Evolutionary conservation across 257 asterid species (phyloP).

Genomic region (Solanum habrochaites): DNA sequence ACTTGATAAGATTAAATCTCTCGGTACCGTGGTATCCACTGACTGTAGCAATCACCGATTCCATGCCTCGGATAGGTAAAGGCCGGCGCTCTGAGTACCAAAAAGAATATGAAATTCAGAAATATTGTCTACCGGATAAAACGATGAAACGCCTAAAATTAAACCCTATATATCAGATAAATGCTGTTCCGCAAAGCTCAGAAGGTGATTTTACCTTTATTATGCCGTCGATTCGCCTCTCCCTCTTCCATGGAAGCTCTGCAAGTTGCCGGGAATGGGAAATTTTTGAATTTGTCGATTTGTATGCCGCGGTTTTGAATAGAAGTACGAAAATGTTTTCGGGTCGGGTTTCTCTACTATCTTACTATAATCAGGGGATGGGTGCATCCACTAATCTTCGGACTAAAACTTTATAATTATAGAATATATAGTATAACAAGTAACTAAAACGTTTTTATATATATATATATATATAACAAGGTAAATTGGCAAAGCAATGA

Average conservation of each 20-base stretch:
- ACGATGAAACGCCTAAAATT: background rate
- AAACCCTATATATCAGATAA: background rate
- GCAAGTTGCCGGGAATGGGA: slow-evolving; percentile 33
- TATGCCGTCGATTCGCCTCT: slow-evolving; percentile 9
- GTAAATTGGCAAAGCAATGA: too few species aligned
- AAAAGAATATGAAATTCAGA: background rate
- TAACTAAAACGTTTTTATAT: too few species aligned
- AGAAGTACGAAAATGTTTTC: background rate
- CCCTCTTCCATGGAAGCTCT: slow-evolving; percentile 19
- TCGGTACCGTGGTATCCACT: slow-evolving; percentile 28
- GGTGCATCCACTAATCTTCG: accelerated
- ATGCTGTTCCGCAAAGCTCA: background rate
- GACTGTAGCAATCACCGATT: slow-evolving; percentile 46
- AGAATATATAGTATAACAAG: too few species aligned
- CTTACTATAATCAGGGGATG: too few species aligned
- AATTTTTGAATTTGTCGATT: slow-evolving; percentile 23
- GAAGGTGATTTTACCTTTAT: slow-evolving; percentile 16
- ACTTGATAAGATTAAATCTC: slow-evolving; percentile 32
- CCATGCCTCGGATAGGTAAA: slow-evolving; percentile 43
- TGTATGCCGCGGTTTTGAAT: background rate
- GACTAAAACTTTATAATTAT: too few species aligned
- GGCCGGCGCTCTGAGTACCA: slow-evolving; percentile 1
- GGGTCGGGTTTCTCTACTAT: background rate
- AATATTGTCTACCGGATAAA: background rate
- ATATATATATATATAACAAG: too few species aligned